Evolutionary conservation across 495 filamentous ascomycete species (phyloP).

Genomic region (Oidiodendron maius): DNA sequence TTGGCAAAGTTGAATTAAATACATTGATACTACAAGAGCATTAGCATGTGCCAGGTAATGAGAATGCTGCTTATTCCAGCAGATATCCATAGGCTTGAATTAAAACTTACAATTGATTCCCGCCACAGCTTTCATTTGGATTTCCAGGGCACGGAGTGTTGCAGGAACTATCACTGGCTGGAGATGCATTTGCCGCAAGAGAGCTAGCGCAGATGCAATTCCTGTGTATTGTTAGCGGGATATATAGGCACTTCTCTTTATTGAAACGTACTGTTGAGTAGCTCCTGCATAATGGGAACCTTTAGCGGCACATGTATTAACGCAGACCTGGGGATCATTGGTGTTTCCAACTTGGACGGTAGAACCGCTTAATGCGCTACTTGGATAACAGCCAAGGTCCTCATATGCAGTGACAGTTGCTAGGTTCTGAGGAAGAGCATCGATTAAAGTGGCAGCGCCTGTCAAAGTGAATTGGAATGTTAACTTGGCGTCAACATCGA

Average conservation of each 20-base stretch:
- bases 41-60: too few species aligned
- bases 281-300: background rate
- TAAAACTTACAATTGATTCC: background rate
- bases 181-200: background rate
- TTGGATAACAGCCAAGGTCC: background rate
- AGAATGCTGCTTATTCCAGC: too few species aligned
- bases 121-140: background rate
- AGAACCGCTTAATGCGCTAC: background rate
- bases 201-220: background rate
- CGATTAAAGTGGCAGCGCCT: background rate
- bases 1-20: too few species aligned
- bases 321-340: background rate
- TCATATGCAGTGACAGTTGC: background rate
- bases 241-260: background rate
- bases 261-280: background rate
- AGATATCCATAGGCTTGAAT: too few species aligned
- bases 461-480: background rate
- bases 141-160: background rate
- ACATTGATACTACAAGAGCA: too few species aligned
- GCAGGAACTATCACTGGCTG: background rate
- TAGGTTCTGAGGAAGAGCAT: background rate
- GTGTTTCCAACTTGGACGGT: background rate
- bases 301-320: background rate
- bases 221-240: background rate
- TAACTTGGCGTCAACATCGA: conserved; percentile 25